phyloP scores from a whole-genome alignment of 2,329 filamentous ascomycete species.

The Lasiodiplodia hormozganensis region DNA sequence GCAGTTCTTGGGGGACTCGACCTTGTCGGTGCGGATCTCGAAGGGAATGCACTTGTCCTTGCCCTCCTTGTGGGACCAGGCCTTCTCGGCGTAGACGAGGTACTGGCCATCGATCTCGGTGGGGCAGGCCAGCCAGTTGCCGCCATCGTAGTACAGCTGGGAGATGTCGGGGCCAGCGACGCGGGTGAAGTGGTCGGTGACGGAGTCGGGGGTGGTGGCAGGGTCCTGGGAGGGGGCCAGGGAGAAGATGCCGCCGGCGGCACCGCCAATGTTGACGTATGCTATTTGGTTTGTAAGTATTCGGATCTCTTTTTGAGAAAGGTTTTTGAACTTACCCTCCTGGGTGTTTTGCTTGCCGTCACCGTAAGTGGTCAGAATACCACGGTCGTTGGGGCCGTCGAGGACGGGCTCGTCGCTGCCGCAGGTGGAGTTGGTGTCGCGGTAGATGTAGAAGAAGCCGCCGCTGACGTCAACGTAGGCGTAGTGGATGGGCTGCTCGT shows the following conservation, averaged over 20 bases:
- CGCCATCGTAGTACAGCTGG: slow-evolving; percentile 18
- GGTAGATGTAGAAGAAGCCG: slow-evolving; percentile 15
- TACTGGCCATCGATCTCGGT: neutral
- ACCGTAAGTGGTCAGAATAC: neutral
- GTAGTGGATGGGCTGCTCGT: slow-evolving; percentile 10
- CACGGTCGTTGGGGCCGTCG: slow-evolving; percentile 2
- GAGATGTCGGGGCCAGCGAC: slow-evolving; percentile 7
- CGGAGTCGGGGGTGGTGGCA: neutral
- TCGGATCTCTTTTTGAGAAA: neutral
- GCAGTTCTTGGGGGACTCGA: slow-evolving; percentile 4
- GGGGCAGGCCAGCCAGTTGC: slow-evolving; percentile 9
- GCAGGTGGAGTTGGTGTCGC: slow-evolving; percentile 15
- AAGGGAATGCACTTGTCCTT: slow-evolving; percentile 11
- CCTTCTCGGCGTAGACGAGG: slow-evolving; percentile 12
- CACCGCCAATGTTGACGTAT: slow-evolving; percentile 4
- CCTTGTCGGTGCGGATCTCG: slow-evolving; percentile 15
- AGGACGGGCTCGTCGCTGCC: neutral
- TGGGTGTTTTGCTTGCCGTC: slow-evolving; percentile 8
- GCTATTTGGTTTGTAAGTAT: neutral
- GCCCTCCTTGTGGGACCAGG: neutral
- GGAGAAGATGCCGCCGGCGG: slow-evolving; percentile 4
- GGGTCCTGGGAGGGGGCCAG: neutral
- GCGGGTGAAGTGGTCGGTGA: slow-evolving; percentile 6
- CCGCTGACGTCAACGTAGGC: neutral
- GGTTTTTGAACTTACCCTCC: neutral